phyloP scores from a whole-genome alignment of 176 grass and related monocot species.

The Avena sativa region DNA sequence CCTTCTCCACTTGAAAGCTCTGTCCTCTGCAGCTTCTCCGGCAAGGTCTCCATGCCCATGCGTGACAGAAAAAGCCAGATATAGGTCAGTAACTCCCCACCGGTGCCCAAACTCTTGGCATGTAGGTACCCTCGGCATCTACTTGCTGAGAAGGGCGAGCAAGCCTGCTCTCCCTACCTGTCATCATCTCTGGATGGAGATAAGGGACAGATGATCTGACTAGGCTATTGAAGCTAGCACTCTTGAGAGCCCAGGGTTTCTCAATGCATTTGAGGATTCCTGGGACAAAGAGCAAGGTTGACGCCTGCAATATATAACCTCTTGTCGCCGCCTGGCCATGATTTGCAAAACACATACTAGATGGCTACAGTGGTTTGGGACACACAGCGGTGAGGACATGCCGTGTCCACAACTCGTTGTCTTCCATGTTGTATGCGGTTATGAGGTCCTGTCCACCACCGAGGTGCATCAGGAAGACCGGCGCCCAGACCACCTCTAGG shows the following conservation, averaged over 20 bases:
- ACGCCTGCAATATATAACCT: neutral
- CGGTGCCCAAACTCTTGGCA: neutral
- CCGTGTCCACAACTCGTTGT: conserved; percentile 30
- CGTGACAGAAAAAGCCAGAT: neutral
- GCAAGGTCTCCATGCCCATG: conserved; percentile 13
- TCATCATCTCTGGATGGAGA: neutral
- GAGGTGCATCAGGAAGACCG: neutral
- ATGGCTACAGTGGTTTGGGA: conserved; percentile 9
- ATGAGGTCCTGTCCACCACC: neutral
- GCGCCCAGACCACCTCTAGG: conserved; percentile 7
- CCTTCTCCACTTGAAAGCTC: neutral
- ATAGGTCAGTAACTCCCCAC: neutral
- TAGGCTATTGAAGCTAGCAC: neutral
- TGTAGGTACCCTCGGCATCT: too few species aligned
- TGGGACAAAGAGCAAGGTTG: neutral
- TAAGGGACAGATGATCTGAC: neutral
- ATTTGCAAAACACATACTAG: neutral
- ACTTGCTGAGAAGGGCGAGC: too few species aligned
- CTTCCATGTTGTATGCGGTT: conserved; percentile 7
- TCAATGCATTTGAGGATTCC: conserved; percentile 6
- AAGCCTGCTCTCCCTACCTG: neutral
- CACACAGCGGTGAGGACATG: neutral
- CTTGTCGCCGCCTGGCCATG: neutral
- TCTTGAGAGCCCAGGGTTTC: neutral
- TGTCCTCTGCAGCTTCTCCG: neutral